A percentile compares a stretch with the other conserved stretches of the same genome.
Evolutionary conservation across 352 stramenopile genomes (phyloP).

Genomic region (Pilasporangium apinafurcum): DNA sequence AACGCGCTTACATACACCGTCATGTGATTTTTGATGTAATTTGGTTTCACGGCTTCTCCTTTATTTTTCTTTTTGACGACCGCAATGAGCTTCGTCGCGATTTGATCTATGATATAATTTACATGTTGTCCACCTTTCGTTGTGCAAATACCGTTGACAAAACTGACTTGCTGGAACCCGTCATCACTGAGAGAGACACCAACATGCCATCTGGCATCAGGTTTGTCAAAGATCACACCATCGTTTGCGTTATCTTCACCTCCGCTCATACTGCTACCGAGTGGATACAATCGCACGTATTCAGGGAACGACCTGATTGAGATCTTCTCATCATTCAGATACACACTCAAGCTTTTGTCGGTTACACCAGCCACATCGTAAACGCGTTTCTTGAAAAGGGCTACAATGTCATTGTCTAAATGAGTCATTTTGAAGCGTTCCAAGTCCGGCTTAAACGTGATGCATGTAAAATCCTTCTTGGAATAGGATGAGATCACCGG

Average conservation of each 20-base stretch:
- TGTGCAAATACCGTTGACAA: slow-evolving; percentile 98
- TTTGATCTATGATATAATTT: slow-evolving; percentile 89
- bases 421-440: slow-evolving; percentile 88
- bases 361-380: slow-evolving; percentile 96
- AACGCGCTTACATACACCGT: slow-evolving; percentile 94
- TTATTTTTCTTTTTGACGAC: slow-evolving; percentile 94
- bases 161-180: slow-evolving; percentile 95
- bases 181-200: slow-evolving; percentile 89
- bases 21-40: slow-evolving; percentile 95
- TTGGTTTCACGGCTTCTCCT: slow-evolving; percentile 89
- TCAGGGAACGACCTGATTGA: slow-evolving; percentile 90
- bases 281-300: slow-evolving; percentile 91
- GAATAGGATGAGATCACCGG: slow-evolving; percentile 81
- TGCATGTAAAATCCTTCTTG: slow-evolving; percentile 91
- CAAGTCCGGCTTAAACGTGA: slow-evolving; percentile 96
- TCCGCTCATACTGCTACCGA: slow-evolving; percentile 4
- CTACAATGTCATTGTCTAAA: slow-evolving; percentile 92
- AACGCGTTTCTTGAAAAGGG: slow-evolving; percentile 95
- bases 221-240: slow-evolving; percentile 88
- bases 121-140: slow-evolving; percentile 96
- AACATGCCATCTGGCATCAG: slow-evolving; percentile 94
- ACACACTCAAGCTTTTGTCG: slow-evolving; percentile 89
- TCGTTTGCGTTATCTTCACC: slow-evolving; percentile 15
- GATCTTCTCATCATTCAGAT: slow-evolving; percentile 93
- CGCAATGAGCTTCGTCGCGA: slow-evolving; percentile 83